phyloP scores from a whole-genome alignment of 1,139 yeast genomes.

The Hyphopichia wangnamkhiaoensis region DNA sequence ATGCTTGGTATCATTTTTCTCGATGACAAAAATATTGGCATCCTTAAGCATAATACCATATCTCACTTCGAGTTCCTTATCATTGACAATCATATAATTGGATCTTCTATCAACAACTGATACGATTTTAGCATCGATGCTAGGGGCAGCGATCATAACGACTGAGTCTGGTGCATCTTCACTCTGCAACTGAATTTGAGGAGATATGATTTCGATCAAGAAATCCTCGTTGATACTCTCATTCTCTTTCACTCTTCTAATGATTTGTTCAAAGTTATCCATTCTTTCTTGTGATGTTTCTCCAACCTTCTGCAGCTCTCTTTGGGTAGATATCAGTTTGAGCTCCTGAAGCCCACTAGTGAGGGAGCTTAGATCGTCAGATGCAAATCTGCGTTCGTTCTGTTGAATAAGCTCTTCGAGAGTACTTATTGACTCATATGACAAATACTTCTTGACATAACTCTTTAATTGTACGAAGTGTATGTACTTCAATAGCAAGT shows the following conservation, averaged over 20 bases:
- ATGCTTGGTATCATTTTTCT: slow-evolving; percentile 25
- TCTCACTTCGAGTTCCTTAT: slow-evolving; percentile 35
- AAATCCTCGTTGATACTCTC: slow-evolving; percentile 62
- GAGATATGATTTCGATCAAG: slow-evolving; percentile 71
- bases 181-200: slow-evolving; percentile 82
- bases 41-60: slow-evolving; percentile 39
- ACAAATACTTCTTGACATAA: slow-evolving; percentile 30
- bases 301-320: background rate
- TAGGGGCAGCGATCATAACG: slow-evolving; percentile 46
- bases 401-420: slow-evolving; percentile 33
- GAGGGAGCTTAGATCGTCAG: slow-evolving; percentile 5
- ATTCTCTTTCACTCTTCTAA: slow-evolving; percentile 42
- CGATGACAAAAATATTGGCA: slow-evolving; percentile 43
- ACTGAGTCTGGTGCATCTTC: slow-evolving; percentile 64
- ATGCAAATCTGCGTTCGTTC: slow-evolving; percentile 7
- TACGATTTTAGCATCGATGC: slow-evolving; percentile 39
- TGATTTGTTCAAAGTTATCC: slow-evolving; percentile 51
- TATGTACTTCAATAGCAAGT: slow-evolving; percentile 36
- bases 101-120: slow-evolving; percentile 34
- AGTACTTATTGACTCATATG: slow-evolving; percentile 40
- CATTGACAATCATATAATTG: slow-evolving; percentile 19
- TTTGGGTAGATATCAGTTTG: background rate
- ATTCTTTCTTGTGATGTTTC: slow-evolving; percentile 24
- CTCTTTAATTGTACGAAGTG: slow-evolving; percentile 39
- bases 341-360: background rate